phyloP scores from a whole-genome alignment of 169 alveolate genomes.

The Blepharisma undulans region DNA sequence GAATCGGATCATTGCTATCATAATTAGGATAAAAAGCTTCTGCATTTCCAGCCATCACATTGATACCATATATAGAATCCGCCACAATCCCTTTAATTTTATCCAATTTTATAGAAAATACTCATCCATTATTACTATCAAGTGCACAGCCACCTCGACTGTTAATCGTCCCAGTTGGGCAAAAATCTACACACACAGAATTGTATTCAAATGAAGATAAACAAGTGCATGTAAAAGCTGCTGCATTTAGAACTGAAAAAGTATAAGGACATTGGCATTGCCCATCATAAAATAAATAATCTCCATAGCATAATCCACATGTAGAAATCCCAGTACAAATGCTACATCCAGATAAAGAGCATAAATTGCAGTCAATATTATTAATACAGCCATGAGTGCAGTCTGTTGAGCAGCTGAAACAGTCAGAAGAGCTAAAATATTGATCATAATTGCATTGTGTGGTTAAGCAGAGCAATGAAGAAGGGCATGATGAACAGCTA shows the following conservation, averaged over 20 bases:
- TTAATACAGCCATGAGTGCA: background rate
- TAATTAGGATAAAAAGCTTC: background rate
- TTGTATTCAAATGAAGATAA: background rate
- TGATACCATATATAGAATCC: background rate
- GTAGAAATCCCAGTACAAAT: background rate
- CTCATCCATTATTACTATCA: background rate
- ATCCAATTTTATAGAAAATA: background rate
- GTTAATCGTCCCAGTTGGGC: background rate
- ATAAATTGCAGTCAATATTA: background rate
- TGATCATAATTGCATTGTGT: background rate
- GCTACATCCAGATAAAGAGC: background rate
- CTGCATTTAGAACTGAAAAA: background rate
- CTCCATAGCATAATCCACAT: background rate
- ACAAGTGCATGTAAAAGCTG: background rate
- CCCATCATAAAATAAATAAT: background rate
- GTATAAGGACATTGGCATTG: background rate
- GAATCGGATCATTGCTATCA: constrained; percentile 7
- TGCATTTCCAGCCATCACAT: background rate
- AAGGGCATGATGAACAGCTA: background rate
- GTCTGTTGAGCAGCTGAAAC: background rate
- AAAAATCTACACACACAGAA: background rate
- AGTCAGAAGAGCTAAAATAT: background rate
- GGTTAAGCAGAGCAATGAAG: background rate
- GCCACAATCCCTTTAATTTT: background rate
- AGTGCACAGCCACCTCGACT: background rate